Evolutionary conservation across 371 early-diverging fungal genomes (phyloP), one percentile per base, ranked within the genome.

Genomic region (Actinomucor elegans): DNA sequence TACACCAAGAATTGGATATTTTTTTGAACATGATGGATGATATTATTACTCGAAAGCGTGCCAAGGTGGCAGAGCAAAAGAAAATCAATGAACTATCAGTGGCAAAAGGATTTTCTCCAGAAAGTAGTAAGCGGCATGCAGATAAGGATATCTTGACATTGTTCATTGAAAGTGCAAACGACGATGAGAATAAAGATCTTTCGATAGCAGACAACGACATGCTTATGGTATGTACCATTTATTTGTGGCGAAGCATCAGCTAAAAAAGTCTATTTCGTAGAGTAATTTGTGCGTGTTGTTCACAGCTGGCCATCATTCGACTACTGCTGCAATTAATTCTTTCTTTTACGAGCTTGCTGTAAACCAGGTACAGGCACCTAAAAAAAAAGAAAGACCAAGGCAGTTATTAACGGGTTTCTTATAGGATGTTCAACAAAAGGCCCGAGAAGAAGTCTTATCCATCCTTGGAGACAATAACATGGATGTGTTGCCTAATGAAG

Each of bases 251-350:
- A n/a, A n/a, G n/a, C n/a, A n/a, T n/a, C n/a, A n/a, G n/a, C n/a
- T n/a, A n/a, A n/a, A 5, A 36, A 17, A 18, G 27, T 55, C 12
- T 59, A 59, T 29, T 53, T 32, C 11, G 5, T 31, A 64, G 61
- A 54, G 48, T 43, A 54, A 66, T 18, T 23, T 61, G 2, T 28
- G 36, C 20, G 36, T 43, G 8, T 53, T 66, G 23, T 57, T 76
- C 56, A 50, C 80, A 17, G 54, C 51, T 33, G 64, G 67, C 34
- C 59, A 59, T 34, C 64, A 66, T 20, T 64, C 69, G 0, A 66
- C 73, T 4, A 49, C 68, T 2, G 46, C 45, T 26, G 57, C 66
- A 4, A 44, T 69, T 14, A 23, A 51, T 2, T 58, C 49, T 11
- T 52, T 53, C 1, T 26, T 73, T 0, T 69, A 64, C 36, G 55